phyloP scores from a whole-genome alignment of 331 rosid genomes.

The Cydonia oblonga region DNA sequence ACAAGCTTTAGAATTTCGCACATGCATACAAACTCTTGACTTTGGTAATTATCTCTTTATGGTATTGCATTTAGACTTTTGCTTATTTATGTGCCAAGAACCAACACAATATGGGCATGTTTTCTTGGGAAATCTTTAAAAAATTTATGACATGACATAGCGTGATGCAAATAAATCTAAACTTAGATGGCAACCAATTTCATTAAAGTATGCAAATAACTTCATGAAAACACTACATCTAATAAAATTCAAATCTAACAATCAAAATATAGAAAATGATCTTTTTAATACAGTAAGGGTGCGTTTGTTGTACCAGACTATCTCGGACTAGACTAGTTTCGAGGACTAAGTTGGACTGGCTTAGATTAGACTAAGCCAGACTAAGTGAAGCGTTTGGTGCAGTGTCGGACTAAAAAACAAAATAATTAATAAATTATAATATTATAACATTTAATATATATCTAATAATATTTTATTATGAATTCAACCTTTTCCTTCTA shows the following conservation, averaged over 20 bases:
- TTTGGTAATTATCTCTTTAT: background rate
- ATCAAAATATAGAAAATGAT: background rate
- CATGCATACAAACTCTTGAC: background rate
- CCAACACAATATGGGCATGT: background rate
- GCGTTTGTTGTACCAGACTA: no score
- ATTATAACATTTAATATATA: no score
- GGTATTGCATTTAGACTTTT: background rate
- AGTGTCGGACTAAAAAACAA: no score
- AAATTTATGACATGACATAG: background rate
- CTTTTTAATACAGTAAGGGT: no score
- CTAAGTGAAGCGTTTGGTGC: no score
- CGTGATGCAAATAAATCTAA: background rate
- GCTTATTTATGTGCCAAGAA: background rate
- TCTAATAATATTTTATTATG: no score
- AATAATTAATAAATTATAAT: no score
- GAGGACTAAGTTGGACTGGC: no score
- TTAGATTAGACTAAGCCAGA: no score
- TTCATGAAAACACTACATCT: background rate
- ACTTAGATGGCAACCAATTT: background rate
- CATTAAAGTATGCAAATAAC: background rate
- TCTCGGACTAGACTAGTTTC: fast-evolving
- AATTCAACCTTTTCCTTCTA: no score
- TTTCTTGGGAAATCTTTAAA: background rate
- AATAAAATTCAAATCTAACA: background rate
- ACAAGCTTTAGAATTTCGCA: background rate